These are phyloP conservation scores for Morella rubra DNA, from an alignment of 306 rosid genomes.

Conservation along the genomic window DNA sequence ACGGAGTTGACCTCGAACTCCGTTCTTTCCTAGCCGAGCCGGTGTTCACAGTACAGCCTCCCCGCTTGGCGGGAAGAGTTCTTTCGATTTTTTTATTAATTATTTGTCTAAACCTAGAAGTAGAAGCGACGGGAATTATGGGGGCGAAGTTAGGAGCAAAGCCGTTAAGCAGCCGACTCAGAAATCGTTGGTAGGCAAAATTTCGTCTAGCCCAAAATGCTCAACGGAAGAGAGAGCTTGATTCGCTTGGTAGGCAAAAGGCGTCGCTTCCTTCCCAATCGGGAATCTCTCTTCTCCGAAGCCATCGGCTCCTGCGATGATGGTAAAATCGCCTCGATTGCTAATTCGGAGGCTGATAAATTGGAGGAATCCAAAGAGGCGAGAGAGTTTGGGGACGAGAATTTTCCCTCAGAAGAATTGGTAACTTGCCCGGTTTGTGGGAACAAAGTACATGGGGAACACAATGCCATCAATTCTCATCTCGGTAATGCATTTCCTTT, in stretches of 20 bases:
- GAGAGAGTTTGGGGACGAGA: background rate
- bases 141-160: too few species aligned
- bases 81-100: too few species aligned
- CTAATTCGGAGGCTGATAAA: slow-evolving; percentile 19
- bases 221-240: slow-evolving; percentile 54
- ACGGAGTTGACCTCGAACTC: too few species aligned
- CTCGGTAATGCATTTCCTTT: slow-evolving; percentile 46
- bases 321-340: slow-evolving; percentile 16
- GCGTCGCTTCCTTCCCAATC: slow-evolving; percentile 49
- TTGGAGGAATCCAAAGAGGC: slow-evolving; percentile 7
- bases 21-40: too few species aligned
- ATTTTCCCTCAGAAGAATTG: background rate
- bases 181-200: too few species aligned
- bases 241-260: slow-evolving; percentile 51
- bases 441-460: slow-evolving; percentile 40
- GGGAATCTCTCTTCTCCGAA: slow-evolving; percentile 33
- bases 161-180: too few species aligned
- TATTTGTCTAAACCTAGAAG: too few species aligned
- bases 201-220: slow-evolving; percentile 19
- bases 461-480: slow-evolving; percentile 58
- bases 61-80: too few species aligned
- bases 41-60: too few species aligned
- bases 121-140: too few species aligned
- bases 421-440: slow-evolving; percentile 79
- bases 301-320: slow-evolving; percentile 28